Base-by-base conservation (phyloP, 257 asterid species). In the Solanum microdontum region DNA sequence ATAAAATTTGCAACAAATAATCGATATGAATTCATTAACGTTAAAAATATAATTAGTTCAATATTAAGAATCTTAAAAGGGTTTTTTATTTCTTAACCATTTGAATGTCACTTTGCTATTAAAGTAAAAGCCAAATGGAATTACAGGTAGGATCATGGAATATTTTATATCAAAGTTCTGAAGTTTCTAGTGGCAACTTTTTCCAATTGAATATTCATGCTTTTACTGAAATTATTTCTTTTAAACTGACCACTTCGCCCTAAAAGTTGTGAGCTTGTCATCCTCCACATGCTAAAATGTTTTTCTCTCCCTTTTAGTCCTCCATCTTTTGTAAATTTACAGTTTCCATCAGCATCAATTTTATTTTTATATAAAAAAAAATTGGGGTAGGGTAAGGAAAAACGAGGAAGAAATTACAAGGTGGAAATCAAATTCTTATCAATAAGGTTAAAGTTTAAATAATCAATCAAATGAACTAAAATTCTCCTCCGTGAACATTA, bases 101-200 rank as follows among this genome's bases (percentile, higher is more conserved):
- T n/a, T 39, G 58, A 23, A 76, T 87, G 87, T 84, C n/a, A 83
- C 64, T 83, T 28, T 55, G 66, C 55, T 36, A 88, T 37, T 88
- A 43, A 11, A 48, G 64, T 84, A 84, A 36, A 83, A 7, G 58
- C 73, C 73, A 24, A 91, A 89, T 93, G 93, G 94, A 91, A 89
- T 92, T 92, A 94, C 94, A 90, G 82, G 88, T 88, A 39, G 90
- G 92, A 90, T 84, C 73, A 11, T 62, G 88, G 92, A 84, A 87
- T 91, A 90, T 85, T 90, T 73, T 85, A 72, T 89, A 87, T 75
- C 39, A 87, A 89, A 68, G 77, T 86, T 86, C 8, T 76, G 87
- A 39, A 79, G 88, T 51, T 82, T 40, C 76, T 85, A 88, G 37
- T 88, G 88, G 88, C 91, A 19, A 88, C 89, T 88, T 80, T 82